Evolutionary conservation across 352 stramenopile genomes (phyloP).

Genomic region (Aphanomyces invadans): DNA sequence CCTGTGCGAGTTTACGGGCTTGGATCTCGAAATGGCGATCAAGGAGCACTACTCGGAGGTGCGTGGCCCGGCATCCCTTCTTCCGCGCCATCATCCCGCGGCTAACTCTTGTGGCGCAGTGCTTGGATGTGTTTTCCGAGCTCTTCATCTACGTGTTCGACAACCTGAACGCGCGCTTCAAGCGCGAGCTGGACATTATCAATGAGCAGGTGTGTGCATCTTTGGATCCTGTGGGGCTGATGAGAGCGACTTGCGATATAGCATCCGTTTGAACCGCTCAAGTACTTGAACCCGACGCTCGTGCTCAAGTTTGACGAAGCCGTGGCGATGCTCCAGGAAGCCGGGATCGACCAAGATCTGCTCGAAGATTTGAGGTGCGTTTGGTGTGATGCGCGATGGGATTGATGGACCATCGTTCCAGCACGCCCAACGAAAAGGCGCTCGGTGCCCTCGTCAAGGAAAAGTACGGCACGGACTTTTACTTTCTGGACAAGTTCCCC

Average conservation of each 20-base stretch:
- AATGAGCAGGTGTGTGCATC: slow-evolving; percentile 78
- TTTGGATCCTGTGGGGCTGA: no score
- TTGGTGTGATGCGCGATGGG: no score
- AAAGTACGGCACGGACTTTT: slow-evolving; percentile 99
- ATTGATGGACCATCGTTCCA: no score
- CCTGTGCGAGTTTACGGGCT: slow-evolving; percentile 99
- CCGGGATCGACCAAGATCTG: slow-evolving; percentile 59
- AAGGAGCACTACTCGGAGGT: slow-evolving; percentile 99
- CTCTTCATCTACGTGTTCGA: slow-evolving; percentile 99
- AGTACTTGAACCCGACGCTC: slow-evolving; percentile 93
- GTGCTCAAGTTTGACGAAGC: slow-evolving; percentile 92
- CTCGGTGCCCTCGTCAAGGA: slow-evolving; percentile 92
- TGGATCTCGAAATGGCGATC: slow-evolving; percentile 99
- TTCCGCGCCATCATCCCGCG: no score
- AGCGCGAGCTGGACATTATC: slow-evolving; percentile 92
- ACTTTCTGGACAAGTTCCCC: slow-evolving; percentile 99
- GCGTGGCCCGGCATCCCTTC: neutral
- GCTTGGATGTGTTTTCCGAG: slow-evolving; percentile 95
- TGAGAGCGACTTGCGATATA: no score
- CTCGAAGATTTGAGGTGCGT: slow-evolving; percentile 53
- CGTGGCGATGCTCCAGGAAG: slow-evolving; percentile 88
- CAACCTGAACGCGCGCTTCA: slow-evolving; percentile 90
- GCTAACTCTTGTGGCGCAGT: no score
- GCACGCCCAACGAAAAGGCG: slow-evolving; percentile 97
- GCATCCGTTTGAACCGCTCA: slow-evolving; percentile 95